These are phyloP conservation scores for Puccinia polysora DNA, from an alignment of 1,284 basidiomycete genomes.

Conservation along the genomic window DNA sequence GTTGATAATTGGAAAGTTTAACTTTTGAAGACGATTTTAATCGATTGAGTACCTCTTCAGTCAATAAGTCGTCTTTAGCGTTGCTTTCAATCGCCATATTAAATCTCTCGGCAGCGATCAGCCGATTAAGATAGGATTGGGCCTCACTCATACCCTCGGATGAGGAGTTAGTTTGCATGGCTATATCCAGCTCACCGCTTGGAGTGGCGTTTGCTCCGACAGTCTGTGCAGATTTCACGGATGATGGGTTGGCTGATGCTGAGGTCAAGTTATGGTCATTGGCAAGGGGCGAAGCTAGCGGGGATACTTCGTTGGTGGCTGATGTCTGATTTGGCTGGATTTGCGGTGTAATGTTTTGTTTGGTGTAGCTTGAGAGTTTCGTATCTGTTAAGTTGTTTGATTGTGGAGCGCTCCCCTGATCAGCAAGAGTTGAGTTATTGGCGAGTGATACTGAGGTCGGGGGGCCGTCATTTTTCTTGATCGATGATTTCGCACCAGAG, in stretches of 20 bases:
- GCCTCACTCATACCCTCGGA: not conserved
- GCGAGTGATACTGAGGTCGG: no score
- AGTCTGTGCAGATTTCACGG: not conserved
- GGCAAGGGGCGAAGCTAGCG: no score
- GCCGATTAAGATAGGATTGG: not conserved
- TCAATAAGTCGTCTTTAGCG: not conserved
- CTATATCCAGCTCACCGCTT: not conserved
- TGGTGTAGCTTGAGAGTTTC: no score
- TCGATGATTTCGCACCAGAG: no score
- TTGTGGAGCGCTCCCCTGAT: no score
- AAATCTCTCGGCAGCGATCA: conserved; percentile 8
- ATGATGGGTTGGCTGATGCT: not conserved
- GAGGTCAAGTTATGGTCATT: no score
- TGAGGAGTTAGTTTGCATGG: not conserved
- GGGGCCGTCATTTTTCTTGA: no score
- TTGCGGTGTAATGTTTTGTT: no score
- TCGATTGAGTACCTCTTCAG: not conserved
- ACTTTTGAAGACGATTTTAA: conserved; percentile 4
- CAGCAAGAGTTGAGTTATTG: no score
- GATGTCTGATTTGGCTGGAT: no score
- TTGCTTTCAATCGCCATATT: not conserved
- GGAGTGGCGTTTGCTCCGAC: not conserved
- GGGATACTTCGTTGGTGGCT: no score
- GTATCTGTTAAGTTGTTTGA: no score
- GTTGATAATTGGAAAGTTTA: not conserved